Percentiles rank a stretch among this genome's conserved stretches.
Evolutionary conservation across 225 moss, liverwort and hornwort species (phyloP).

Genomic region (Sphagnum contortum): DNA sequence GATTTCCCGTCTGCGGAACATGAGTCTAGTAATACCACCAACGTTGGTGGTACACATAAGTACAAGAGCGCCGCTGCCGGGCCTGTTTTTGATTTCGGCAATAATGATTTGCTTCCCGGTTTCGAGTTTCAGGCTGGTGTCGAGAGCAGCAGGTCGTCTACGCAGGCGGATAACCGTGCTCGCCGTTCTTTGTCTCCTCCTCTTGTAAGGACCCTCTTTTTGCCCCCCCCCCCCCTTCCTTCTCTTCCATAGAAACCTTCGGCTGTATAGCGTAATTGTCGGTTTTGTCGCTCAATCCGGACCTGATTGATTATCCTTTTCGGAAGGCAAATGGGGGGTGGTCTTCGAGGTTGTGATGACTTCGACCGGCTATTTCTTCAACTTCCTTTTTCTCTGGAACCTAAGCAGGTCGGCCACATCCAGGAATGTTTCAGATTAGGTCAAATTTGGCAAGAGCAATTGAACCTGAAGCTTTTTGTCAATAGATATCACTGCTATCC

Average conservation of each 20-base stretch:
- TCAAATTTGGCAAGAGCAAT: not conserved
- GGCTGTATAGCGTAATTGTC: not conserved
- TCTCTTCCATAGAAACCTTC: too few species aligned
- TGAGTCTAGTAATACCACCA: too few species aligned
- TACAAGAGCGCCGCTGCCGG: too few species aligned
- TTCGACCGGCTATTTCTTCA: too few species aligned
- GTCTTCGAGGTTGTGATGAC: too few species aligned
- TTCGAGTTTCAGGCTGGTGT: conserved; percentile 65
- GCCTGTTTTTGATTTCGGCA: conserved; percentile 40
- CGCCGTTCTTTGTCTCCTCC: not conserved
- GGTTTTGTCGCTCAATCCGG: not conserved
- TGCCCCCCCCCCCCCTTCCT: too few species aligned
- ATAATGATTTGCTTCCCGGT: conserved; percentile 63
- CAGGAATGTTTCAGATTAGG: too few species aligned
- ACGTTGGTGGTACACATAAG: too few species aligned
- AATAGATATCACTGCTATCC: too few species aligned
- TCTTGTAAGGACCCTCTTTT: not conserved
- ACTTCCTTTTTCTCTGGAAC: too few species aligned
- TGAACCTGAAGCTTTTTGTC: not conserved
- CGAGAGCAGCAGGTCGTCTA: conserved; percentile 10
- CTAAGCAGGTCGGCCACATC: too few species aligned
- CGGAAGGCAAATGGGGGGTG: not conserved
- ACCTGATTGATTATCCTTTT: not conserved
- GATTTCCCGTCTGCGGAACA: too few species aligned
- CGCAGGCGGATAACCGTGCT: conserved; percentile 14